Evolutionary conservation across 352 stramenopile genomes (phyloP).

Genomic region (Phytophthora crassamura): DNA sequence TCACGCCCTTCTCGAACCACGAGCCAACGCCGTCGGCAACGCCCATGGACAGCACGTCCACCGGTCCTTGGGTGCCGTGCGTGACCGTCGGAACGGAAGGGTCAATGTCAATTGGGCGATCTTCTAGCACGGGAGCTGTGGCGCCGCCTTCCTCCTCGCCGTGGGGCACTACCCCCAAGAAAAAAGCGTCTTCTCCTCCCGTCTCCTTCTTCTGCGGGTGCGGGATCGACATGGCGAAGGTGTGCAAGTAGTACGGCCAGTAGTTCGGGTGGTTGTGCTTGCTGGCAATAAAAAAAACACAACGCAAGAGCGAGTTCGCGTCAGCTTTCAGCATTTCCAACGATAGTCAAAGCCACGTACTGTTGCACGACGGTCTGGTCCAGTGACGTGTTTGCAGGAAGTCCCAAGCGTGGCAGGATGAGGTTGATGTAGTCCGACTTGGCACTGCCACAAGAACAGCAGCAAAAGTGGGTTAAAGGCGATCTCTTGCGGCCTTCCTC

Average conservation of each 20-base stretch:
- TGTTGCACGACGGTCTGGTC: conserved; percentile 47
- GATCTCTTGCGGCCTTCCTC: background rate
- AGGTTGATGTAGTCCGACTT: conserved; percentile 93
- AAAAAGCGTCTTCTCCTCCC: conserved; percentile 94
- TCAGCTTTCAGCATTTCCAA: background rate
- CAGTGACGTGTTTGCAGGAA: conserved; percentile 77
- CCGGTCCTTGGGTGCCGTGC: conserved; percentile 54
- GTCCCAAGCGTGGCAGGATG: conserved; percentile 80
- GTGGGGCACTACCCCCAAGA: conserved; percentile 77
- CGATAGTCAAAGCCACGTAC: conserved; percentile 25
- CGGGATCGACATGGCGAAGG: conserved; percentile 79
- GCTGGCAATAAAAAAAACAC: conserved; percentile 14
- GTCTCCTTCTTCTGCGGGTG: conserved; percentile 78
- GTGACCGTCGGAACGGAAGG: conserved; percentile 33
- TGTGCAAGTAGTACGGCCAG: conserved; percentile 72
- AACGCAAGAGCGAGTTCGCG: conserved; percentile 4
- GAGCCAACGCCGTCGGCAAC: conserved; percentile 96
- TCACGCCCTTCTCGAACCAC: conserved; percentile 95
- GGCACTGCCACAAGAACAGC: conserved; percentile 49
- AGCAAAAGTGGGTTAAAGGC: background rate
- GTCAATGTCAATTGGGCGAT: conserved; percentile 32
- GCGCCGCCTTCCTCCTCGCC: conserved; percentile 51
- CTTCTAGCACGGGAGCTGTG: conserved; percentile 20
- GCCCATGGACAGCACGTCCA: conserved; percentile 91
- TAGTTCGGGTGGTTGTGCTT: conserved; percentile 43